Conservation (phyloP, 2,329 filamentous ascomycete genomes). For the Passalora sequoiae region DNA sequence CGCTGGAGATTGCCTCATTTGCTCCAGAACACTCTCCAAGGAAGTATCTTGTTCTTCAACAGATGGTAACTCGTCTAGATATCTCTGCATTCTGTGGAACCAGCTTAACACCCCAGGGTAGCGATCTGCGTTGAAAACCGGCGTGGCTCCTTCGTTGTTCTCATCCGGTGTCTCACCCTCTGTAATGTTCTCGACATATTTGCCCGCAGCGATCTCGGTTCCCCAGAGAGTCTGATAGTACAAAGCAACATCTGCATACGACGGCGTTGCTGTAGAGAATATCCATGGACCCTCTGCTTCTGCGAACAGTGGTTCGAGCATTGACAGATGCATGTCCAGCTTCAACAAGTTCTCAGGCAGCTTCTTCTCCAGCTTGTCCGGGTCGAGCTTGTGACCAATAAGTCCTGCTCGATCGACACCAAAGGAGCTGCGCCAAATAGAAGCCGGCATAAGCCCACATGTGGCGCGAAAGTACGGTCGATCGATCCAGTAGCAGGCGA, state of each 20-base stretch:
- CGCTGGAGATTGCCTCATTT: slow-evolving; percentile 25
- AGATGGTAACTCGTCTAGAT: slow-evolving; percentile 31
- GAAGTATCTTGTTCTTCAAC: slow-evolving; percentile 23
- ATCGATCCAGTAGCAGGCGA: slow-evolving; percentile 41
- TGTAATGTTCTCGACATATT: slow-evolving; percentile 34
- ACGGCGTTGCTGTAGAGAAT: slow-evolving; percentile 33
- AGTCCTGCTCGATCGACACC: slow-evolving; percentile 36
- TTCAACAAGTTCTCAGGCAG: slow-evolving; percentile 35
- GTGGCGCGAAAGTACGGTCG: slow-evolving; percentile 38
- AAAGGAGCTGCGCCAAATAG: slow-evolving; percentile 38
- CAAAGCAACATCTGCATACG: slow-evolving; percentile 36
- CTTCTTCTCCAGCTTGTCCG: slow-evolving; percentile 38
- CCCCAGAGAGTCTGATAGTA: slow-evolving; percentile 40
- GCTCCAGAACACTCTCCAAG: slow-evolving; percentile 24
- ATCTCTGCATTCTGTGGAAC: slow-evolving; percentile 34
- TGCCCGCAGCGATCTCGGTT: slow-evolving; percentile 35
- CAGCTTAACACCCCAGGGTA: slow-evolving; percentile 36
- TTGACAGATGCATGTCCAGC: slow-evolving; percentile 36
- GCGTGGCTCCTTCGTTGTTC: slow-evolving; percentile 19
- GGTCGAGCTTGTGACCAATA: slow-evolving; percentile 38
- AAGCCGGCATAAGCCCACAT: slow-evolving; percentile 38
- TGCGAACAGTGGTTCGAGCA: slow-evolving; percentile 36
- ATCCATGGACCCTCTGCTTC: slow-evolving; percentile 31
- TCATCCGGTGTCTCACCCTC: slow-evolving; percentile 32
- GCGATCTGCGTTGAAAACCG: slow-evolving; percentile 36